Evolutionary conservation across 208 protist species (phyloP).

Genomic region (Leishmania gerbilli): DNA sequence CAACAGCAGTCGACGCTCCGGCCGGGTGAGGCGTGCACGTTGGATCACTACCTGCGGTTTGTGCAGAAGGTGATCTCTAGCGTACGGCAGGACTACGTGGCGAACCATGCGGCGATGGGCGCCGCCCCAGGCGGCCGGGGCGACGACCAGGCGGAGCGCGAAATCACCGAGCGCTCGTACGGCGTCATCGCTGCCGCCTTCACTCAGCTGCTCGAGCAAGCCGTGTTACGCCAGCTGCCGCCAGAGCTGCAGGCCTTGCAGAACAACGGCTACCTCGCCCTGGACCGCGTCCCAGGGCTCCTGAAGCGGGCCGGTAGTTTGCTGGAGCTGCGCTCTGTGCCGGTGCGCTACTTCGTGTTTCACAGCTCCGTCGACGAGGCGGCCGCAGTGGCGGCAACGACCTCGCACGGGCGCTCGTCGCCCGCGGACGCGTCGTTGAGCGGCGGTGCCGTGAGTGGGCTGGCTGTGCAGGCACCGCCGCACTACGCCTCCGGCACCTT

Average conservation of each 20-base stretch:
- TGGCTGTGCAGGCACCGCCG: conserved; percentile 25
- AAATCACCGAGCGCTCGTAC: conserved; percentile 65
- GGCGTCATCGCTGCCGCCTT: conserved; percentile 69
- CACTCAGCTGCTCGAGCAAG: conserved; percentile 61
- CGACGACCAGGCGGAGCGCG: conserved; percentile 62
- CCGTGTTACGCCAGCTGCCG: conserved; percentile 48
- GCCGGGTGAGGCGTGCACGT: conserved; percentile 72
- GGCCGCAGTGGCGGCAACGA: conserved; percentile 1
- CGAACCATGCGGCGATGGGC: conserved; percentile 24
- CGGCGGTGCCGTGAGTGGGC: conserved; percentile 1
- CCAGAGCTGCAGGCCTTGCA: conserved; percentile 52
- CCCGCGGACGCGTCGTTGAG: not conserved
- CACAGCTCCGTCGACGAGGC: conserved; percentile 64
- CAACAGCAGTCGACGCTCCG: conserved; percentile 26
- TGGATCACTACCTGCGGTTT: conserved; percentile 76
- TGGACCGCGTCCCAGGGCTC: conserved; percentile 68
- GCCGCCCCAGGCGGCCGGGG: conserved; percentile 30
- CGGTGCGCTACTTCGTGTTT: conserved; percentile 83
- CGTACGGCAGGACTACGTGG: conserved; percentile 63
- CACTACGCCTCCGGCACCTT: conserved; percentile 56
- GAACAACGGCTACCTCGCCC: conserved; percentile 68
- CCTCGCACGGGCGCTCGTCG: conserved; percentile 1
- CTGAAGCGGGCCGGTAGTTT: conserved; percentile 55
- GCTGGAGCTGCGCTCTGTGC: conserved; percentile 66
- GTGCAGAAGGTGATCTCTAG: conserved; percentile 64